Evolutionary conservation across 192 early-diverging fungal species (phyloP), one percentile per base, ranked within the genome.

Genomic region (Coemansia sp.): DNA sequence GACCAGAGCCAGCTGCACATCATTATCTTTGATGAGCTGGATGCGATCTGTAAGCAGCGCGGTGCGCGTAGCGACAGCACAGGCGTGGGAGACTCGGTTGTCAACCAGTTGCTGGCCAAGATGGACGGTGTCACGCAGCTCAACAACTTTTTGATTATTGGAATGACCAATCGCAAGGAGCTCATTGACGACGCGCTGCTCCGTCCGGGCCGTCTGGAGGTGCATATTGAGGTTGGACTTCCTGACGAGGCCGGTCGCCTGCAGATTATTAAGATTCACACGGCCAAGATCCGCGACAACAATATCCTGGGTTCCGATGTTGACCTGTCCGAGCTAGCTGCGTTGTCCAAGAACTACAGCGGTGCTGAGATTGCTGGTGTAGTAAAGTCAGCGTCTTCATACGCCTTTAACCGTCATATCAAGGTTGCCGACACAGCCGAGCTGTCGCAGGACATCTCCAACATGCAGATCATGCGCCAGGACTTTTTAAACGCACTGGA

Each of bases 91-190:
- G 95, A 98, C 73, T 93, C 93, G 6, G 87, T 98, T 34, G 97
- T 98, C 25, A 98, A 98, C 72, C 97, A 98, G 80, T 82, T 98
- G 61, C 81, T 98, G 57, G 88, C 95, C 47, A 98, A 98, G 83
- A 94, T 99, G 92, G 95, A 99, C 75, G 97, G 95, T 85, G 95
- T 99, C 7, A 94, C 97, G 44, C 95, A 97, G 73, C 79, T 98
- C 61, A 98, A 97, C 81, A 98, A 98, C 75, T 52, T 52, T 52
- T 15, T 52, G 50, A 52, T 52, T 15, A 97, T 99, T 64, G 95
- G 95, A 67, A 99, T 99, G 97, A 99, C 97, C 52, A 99, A 97
- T 74, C 76, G 95, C 63, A 86, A 93, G 69, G 95, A 99, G 62
- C 92, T 98, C 86, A 97, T 99, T 61, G 97, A 99, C 69, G 97